A percentile compares a stretch with the other conserved stretches of the same genome.
phyloP scores from a whole-genome alignment of 2,329 filamentous ascomycete genomes.

The Aspergillus piperis region DNA sequence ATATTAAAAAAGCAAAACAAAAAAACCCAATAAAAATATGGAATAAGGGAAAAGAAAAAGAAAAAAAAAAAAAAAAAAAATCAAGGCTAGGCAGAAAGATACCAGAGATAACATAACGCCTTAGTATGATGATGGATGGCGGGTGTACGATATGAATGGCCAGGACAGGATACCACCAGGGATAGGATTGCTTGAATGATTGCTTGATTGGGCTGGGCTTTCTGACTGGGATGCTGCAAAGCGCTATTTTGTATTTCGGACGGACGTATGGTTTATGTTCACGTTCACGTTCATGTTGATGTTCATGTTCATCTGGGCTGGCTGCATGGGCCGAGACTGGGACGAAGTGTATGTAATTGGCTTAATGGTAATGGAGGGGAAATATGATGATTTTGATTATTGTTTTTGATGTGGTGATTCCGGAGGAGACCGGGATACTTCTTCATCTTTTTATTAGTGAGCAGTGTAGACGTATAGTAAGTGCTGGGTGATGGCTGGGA shows the following conservation, averaged over 20 bases:
- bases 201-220: not conserved
- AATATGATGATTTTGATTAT: conserved; percentile 3
- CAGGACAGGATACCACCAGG: conserved; percentile 15
- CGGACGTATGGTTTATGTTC: not conserved
- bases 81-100: conserved; percentile 1
- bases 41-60: conserved; percentile 1
- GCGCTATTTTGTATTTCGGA: conserved; percentile 11
- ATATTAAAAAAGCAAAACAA: not conserved
- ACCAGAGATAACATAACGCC: not conserved
- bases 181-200: not conserved
- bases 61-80: not conserved
- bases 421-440: not conserved
- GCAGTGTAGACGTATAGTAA: too few species aligned
- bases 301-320: not conserved
- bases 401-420: not conserved
- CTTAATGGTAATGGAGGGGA: conserved; percentile 9
- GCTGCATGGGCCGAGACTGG: conserved; percentile 3
- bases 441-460: too few species aligned
- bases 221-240: conserved; percentile 6
- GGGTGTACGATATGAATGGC: conserved; percentile 19
- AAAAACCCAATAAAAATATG: not conserved
- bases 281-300: conserved; percentile 1
- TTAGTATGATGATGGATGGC: conserved; percentile 5
- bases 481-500: too few species aligned
- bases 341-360: not conserved